Evolutionary conservation across 805 yeast species (phyloP).

Genomic region (Grigorovia transvaalensis): DNA sequence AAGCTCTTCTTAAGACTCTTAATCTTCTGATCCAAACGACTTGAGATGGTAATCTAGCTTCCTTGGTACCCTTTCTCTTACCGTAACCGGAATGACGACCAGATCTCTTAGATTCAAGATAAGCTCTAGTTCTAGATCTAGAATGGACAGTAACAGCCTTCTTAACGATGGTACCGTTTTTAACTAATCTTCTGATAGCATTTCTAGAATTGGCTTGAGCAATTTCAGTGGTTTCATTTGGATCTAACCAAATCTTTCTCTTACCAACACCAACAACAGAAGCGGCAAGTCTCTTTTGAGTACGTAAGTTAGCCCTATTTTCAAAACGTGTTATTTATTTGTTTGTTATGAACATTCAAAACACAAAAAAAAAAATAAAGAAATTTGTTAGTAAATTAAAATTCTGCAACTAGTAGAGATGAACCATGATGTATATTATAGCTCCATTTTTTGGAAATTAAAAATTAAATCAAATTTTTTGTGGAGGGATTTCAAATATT

Average conservation of each 20-base stretch:
- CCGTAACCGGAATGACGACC: conserved; percentile 99
- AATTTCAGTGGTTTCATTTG: conserved; percentile 91
- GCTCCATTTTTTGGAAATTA: too few species aligned
- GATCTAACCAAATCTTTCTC: conserved; percentile 99
- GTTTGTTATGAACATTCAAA: not conserved
- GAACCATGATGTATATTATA: too few species aligned
- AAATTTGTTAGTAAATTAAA: not conserved
- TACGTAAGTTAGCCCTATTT: conserved; percentile 82
- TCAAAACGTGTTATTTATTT: not conserved
- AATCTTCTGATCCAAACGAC: conserved; percentile 99
- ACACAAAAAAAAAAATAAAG: not conserved
- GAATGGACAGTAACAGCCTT: conserved; percentile 97
- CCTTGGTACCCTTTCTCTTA: conserved; percentile 99
- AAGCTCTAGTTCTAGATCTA: conserved; percentile 95
- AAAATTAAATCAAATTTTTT: too few species aligned
- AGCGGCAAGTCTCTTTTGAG: conserved; percentile 99
- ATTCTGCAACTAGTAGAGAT: not conserved
- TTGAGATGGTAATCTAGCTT: conserved; percentile 98
- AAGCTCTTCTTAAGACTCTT: conserved; percentile 96
- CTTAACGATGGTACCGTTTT: conserved; percentile 95
- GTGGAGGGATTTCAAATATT: too few species aligned
- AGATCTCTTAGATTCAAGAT: conserved; percentile 89
- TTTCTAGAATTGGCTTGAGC: conserved; percentile 96
- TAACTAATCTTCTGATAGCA: conserved; percentile 95
- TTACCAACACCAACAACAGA: conserved; percentile 97